These are phyloP conservation scores for Gleditsia sinensis DNA, from an alignment of 306 rosid genomes.

Conservation along the genomic window DNA sequence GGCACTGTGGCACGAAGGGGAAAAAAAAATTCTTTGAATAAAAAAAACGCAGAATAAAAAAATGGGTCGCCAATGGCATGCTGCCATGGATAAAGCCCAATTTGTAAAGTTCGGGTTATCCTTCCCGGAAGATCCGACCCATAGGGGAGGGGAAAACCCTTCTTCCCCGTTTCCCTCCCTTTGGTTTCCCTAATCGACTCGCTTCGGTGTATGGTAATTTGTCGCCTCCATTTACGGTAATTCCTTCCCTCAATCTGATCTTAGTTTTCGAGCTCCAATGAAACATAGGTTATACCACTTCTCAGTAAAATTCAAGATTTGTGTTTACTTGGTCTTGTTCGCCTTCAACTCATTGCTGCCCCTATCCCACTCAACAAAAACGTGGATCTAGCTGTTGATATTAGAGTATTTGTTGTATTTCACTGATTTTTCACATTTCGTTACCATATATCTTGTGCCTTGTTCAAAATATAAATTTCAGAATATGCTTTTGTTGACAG, in stretches of 20 bases:
- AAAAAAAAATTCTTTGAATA: too few relatives aligned
- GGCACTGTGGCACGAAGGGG: too few relatives aligned
- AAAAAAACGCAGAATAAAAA: too few relatives aligned
- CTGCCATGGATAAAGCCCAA: background rate
- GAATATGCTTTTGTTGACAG: background rate
- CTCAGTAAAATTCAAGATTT: background rate
- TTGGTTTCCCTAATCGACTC: background rate
- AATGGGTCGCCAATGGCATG: too few relatives aligned
- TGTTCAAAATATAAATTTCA: background rate
- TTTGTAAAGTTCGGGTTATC: background rate
- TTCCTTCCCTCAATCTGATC: background rate
- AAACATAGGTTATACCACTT: background rate
- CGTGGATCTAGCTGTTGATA: background rate
- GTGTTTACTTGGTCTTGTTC: background rate
- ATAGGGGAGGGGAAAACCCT: constrained; percentile 19
- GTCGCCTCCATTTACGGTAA: constrained; percentile 19
- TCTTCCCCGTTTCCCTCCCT: background rate
- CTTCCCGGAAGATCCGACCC: background rate
- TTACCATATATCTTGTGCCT: background rate
- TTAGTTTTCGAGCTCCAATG: background rate
- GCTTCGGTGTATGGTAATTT: constrained; percentile 29
- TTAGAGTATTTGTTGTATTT: background rate
- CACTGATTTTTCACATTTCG: background rate
- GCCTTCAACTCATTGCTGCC: background rate
- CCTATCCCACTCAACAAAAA: background rate